phyloP scores from a whole-genome alignment of 192 early-diverging fungal species.

The Coemansia sp. region DNA sequence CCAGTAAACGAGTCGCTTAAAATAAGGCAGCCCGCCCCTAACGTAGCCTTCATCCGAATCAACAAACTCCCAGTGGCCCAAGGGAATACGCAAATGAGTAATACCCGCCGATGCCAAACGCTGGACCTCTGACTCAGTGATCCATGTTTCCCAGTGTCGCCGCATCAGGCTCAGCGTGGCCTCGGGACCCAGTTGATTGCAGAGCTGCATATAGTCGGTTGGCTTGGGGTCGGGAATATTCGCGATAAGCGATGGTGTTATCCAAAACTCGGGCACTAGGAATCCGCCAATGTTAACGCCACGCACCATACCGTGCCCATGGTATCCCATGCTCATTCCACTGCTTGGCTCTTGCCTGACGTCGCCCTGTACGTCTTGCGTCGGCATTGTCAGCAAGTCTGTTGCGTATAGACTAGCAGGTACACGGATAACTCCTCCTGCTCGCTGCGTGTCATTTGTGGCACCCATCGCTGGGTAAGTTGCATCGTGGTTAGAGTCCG shows the following conservation, averaged over 20 bases:
- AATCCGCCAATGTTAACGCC: constrained; percentile 62
- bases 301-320: constrained; percentile 47
- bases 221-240: constrained; percentile 51
- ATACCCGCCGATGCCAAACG: constrained; percentile 49
- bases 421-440: constrained; percentile 14
- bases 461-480: neutral
- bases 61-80: constrained; percentile 64
- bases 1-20: constrained; percentile 53
- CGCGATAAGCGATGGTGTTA: constrained; percentile 50
- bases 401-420: neutral
- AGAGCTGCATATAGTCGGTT: constrained; percentile 50
- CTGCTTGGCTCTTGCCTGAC: constrained; percentile 34
- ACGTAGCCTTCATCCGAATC: constrained; percentile 55
- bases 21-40: constrained; percentile 45
- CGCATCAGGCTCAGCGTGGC: constrained; percentile 34
- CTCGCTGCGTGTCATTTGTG: neutral
- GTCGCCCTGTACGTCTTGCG: constrained; percentile 20
- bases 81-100: constrained; percentile 60
- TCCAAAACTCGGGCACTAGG: constrained; percentile 62
- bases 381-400: neutral
- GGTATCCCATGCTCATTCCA: constrained; percentile 38
- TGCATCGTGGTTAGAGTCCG: neutral
- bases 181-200: constrained; percentile 48
- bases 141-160: constrained; percentile 59
- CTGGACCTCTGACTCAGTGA: constrained; percentile 55